Evolutionary conservation across 202 grass and related monocot species (phyloP).

Genomic region (Tripidium arundinaceum): DNA sequence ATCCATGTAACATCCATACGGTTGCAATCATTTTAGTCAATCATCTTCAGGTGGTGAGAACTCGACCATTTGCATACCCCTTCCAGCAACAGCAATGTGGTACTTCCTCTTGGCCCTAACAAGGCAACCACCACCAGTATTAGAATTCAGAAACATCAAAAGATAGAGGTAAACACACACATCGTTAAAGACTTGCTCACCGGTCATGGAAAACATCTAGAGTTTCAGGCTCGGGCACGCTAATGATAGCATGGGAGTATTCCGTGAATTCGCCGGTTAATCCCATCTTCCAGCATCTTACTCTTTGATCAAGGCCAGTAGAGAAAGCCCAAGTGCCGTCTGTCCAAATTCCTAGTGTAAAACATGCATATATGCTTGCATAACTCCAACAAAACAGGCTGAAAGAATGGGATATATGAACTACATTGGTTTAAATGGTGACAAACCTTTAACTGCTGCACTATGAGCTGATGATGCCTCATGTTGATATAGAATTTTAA

Average conservation of each 20-base stretch:
- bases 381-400: not conserved
- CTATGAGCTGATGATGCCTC: conserved; percentile 58
- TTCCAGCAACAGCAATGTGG: conserved; percentile 69
- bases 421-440: not conserved
- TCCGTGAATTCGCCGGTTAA: conserved; percentile 41
- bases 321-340: conserved; percentile 83
- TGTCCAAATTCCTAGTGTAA: conserved; percentile 64
- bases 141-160: not conserved
- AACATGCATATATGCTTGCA: not conserved
- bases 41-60: conserved; percentile 33
- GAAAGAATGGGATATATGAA: not conserved
- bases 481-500: conserved; percentile 49
- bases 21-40: not conserved
- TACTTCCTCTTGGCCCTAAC: conserved; percentile 47
- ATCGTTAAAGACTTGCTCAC: conserved; percentile 25
- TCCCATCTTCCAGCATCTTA: conserved; percentile 69
- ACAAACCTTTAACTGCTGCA: conserved; percentile 85
- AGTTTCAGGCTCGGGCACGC: conserved; percentile 87
- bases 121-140: conserved; percentile 1
- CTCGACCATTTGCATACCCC: conserved; percentile 87
- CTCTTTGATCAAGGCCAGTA: conserved; percentile 86
- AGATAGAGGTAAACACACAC: not conserved
- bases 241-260: conserved; percentile 58
- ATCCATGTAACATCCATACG: not conserved
- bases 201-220: conserved; percentile 56